Evolutionary conservation across 2,329 filamentous ascomycete genomes (phyloP).

Genomic region (Hysterium pulicare): DNA sequence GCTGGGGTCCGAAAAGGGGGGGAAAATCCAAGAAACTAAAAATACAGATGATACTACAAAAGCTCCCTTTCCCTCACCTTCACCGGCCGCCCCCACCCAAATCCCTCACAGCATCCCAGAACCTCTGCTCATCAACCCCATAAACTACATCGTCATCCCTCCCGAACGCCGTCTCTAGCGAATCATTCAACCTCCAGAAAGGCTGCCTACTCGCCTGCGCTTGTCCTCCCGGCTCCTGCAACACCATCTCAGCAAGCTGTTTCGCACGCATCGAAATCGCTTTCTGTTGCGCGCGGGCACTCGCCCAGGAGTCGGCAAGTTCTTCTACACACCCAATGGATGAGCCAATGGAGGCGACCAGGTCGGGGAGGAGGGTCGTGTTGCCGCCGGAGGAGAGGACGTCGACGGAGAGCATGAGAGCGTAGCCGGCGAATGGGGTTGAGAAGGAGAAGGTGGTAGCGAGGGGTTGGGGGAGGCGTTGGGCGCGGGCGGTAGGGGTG

Average conservation of each 20-base stretch:
- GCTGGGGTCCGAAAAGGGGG: too few species aligned
- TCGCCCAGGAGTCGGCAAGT: slow-evolving; percentile 59
- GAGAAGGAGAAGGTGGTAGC: slow-evolving; percentile 43
- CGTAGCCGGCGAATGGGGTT: slow-evolving; percentile 58
- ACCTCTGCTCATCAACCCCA: slow-evolving; percentile 25
- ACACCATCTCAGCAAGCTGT: slow-evolving; percentile 40
- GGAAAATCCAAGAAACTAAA: too few species aligned
- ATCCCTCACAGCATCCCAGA: slow-evolving; percentile 20
- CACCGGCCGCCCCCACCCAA: too few species aligned
- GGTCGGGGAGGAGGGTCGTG: slow-evolving; percentile 39
- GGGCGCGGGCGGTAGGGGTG: slow-evolving; percentile 22
- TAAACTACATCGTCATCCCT: slow-evolving; percentile 46
- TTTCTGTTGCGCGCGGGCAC: slow-evolving; percentile 50
- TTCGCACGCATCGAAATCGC: slow-evolving; percentile 49
- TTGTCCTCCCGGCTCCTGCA: slow-evolving; percentile 33
- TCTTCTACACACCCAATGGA: slow-evolving; percentile 55
- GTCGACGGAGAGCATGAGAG: slow-evolving; percentile 62
- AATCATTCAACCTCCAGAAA: slow-evolving; percentile 34
- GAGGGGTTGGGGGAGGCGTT: slow-evolving; percentile 24
- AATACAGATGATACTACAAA: too few species aligned
- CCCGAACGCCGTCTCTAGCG: slow-evolving; percentile 41
- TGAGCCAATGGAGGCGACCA: slow-evolving; percentile 55
- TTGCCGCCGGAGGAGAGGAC: slow-evolving; percentile 60
- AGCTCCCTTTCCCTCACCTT: too few species aligned
- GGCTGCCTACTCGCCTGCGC: slow-evolving; percentile 31